Evolutionary conservation across 139 green algal genomes (phyloP), one percentile per base, ranked within the genome.

Genomic region (Parachlorella kessleri): DNA sequence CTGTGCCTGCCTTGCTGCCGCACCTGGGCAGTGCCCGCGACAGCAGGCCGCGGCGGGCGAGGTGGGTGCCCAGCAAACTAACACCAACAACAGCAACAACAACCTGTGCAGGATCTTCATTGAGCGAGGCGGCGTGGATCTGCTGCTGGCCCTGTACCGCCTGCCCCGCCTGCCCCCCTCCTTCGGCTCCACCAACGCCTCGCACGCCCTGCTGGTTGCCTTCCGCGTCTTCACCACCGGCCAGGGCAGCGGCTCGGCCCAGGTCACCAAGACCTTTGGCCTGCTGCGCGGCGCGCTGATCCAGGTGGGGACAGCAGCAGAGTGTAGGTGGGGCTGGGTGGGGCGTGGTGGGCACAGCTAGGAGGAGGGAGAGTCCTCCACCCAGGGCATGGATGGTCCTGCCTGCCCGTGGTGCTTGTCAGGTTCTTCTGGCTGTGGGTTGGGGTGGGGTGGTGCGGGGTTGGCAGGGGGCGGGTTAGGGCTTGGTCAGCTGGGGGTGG

Each of bases 81-180:
- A n/a, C n/a, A n/a, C n/a, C n/a, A n/a, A n/a, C n/a, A n/a, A n/a
- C n/a, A n/a, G n/a, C n/a, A n/a, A n/a, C n/a, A n/a, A n/a, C n/a
- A n/a, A n/a, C n/a, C n/a, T n/a, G n/a, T 42, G 24, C 73, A 64
- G 82, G 38, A 21, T 86, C 76, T 97, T 98, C 83, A 86, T 97
- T 38, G 87, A 98, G 59, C 78, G 86, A 37, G 89, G 89, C 32
- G 93, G 95, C 4, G 72, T 96, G 9, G 87, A 94, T 9, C 79
- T 94, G 39, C 84, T 97, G 74, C 86, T 95, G 24, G 79, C 84
- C 65, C 77, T 98, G 24, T 94, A 97, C 83, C 76, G 77, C 53
- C 91, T 98, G 77, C 95, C 93, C 2, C 79, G 73, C 39, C 89
- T 98, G 75, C 93, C 92, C 6, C 75, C 88, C 33, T 86, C 83